Evolutionary conservation across 2,329 filamentous ascomycete species (phyloP).

Genomic region (Domatiomyces globalis): DNA sequence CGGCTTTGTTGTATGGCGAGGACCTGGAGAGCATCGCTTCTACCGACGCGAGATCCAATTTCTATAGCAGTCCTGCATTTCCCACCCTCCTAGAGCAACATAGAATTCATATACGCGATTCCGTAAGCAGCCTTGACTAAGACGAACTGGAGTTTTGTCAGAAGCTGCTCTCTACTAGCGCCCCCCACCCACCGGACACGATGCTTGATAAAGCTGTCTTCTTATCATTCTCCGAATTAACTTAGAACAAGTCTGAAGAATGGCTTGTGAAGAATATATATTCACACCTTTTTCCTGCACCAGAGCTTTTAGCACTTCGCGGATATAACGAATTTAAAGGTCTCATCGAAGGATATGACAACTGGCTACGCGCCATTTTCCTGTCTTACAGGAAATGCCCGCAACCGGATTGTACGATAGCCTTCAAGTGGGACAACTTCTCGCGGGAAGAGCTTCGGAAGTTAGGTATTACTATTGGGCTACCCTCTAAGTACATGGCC

Average conservation of each 20-base stretch:
- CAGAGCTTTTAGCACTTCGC: slow-evolving; percentile 3
- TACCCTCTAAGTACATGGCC: slow-evolving; percentile 1
- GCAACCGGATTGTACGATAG: slow-evolving; percentile 2
- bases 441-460: slow-evolving; percentile 22
- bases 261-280: slow-evolving; percentile 3
- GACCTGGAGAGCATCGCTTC: neutral
- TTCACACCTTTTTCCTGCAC: slow-evolving; percentile 2
- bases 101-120: neutral
- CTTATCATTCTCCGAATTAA: slow-evolving; percentile 1
- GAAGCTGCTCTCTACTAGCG: slow-evolving; percentile 1
- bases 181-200: neutral
- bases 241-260: slow-evolving; percentile 2
- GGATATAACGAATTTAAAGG: neutral
- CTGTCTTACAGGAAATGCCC: slow-evolving; percentile 2
- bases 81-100: neutral
- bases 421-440: slow-evolving; percentile 19
- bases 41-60: neutral
- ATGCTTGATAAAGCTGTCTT: neutral
- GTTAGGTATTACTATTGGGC: slow-evolving; percentile 20
- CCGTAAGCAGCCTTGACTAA: neutral
- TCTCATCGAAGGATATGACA: slow-evolving; percentile 3
- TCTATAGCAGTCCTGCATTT: neutral
- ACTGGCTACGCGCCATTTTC: slow-evolving; percentile 2
- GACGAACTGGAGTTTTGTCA: neutral
- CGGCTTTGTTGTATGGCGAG: neutral